Conservation (phyloP, 441 rosid species). For the Dalechampia spathulata region DNA sequence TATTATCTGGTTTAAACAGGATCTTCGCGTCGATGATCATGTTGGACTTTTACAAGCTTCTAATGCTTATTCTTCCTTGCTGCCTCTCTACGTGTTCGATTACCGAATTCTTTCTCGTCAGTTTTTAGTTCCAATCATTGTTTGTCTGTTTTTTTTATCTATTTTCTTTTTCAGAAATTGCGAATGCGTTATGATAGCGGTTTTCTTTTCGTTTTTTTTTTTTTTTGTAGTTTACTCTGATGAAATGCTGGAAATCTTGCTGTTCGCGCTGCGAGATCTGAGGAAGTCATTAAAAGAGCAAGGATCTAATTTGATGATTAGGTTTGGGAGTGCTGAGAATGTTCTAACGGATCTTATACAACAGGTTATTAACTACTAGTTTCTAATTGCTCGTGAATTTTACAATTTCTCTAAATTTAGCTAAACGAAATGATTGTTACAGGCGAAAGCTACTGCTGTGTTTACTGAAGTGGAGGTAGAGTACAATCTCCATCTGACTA, state of each 20-base stretch:
- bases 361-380: too few relatives aligned
- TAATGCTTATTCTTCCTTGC: conserved; percentile 18
- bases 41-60: conserved; percentile 66
- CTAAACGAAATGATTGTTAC: too few relatives aligned
- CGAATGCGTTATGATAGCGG: background rate
- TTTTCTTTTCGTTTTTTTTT: background rate
- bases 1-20: conserved; percentile 90
- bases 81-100: conserved; percentile 86
- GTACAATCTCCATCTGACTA: conserved; percentile 35
- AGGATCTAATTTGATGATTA: conserved; percentile 75
- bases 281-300: conserved; percentile 45
- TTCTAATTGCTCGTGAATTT: too few relatives aligned
- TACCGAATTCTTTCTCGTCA: conserved; percentile 65
- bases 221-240: conserved; percentile 57
- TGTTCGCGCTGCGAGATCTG: conserved; percentile 60
- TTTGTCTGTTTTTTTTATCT: background rate
- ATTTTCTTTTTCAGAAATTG: too few relatives aligned
- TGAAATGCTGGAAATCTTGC: conserved; percentile 61
- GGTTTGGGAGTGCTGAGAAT: conserved; percentile 62
- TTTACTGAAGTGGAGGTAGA: conserved; percentile 80
- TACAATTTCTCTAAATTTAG: too few relatives aligned
- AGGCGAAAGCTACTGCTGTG: conserved; percentile 42
- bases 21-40: conserved; percentile 86
- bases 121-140: conserved; percentile 13
- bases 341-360: conserved; percentile 49